Evolutionary conservation across 2,329 filamentous ascomycete genomes (phyloP).

Genomic region (Pseudocercospora ulei): DNA sequence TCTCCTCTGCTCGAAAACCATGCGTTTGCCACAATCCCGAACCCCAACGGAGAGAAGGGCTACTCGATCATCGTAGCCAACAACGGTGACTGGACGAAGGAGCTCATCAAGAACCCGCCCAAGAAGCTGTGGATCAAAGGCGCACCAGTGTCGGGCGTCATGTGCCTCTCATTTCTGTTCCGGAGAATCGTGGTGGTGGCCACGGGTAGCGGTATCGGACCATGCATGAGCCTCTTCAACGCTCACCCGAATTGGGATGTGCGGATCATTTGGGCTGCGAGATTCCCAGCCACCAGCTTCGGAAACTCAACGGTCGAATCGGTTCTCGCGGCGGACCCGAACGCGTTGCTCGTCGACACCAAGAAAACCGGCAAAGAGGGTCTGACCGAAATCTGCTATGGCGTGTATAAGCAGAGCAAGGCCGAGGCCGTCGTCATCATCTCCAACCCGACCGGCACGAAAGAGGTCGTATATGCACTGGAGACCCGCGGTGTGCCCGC

Average conservation of each 20-base stretch:
- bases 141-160: constrained; percentile 56
- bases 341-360: constrained; percentile 61
- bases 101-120: constrained; percentile 54
- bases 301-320: constrained; percentile 48
- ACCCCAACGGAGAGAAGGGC: constrained; percentile 43
- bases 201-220: constrained; percentile 65
- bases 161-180: constrained; percentile 59
- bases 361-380: constrained; percentile 49
- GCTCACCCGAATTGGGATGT: constrained; percentile 40
- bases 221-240: constrained; percentile 54
- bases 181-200: constrained; percentile 56
- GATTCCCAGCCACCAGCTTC: constrained; percentile 53
- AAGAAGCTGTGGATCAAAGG: constrained; percentile 58
- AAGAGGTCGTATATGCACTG: constrained; percentile 58
- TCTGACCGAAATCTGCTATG: constrained; percentile 49
- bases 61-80: constrained; percentile 63
- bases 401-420: constrained; percentile 40
- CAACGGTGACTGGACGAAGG: constrained; percentile 64
- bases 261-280: constrained; percentile 61
- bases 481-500: constrained; percentile 57
- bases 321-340: constrained; percentile 50
- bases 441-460: constrained; percentile 58
- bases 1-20: constrained; percentile 55
- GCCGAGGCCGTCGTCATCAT: constrained; percentile 65
- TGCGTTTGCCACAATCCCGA: constrained; percentile 63